Evolutionary conservation across 768 basidiomycete genomes (phyloP), one percentile per base, ranked within the genome.

Genomic region (Podaxis mareebaensis): DNA sequence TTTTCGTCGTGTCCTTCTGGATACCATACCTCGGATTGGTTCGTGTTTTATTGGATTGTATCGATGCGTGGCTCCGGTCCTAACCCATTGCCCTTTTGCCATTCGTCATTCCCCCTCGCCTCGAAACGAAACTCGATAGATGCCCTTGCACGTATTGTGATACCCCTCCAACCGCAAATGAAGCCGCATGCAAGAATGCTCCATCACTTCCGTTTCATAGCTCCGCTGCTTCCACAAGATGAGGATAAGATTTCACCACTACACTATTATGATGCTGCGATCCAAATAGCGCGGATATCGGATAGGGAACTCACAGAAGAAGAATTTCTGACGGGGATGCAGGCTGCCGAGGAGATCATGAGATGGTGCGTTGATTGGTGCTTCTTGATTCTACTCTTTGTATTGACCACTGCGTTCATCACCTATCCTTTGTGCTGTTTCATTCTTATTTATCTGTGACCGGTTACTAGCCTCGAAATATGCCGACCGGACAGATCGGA

Each of bases 161-260:
- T 93, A 64, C 92, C 92, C 30, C 83, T 84, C 40, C 85, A 90
- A 58, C 92, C 91, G 12, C 68, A 76, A 17, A 73, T 90, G 68
- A 88, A 88, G 66, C 90, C 91, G 2, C 87, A 91, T 71, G 81
- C 81, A 3, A 87, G 91, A 66, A 88, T 93, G 88, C 78, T 89
- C 53, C 86, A 91, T 72, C 91, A 93, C 71, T 90, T 92, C 70
- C 87, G 91, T 48, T 91, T 89, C 75, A 82, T 93, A 39, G 74
- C 83, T 3, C 90, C 90, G 0, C 79, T 93, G 61, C 85, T 79
- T 61, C 79, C 73, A 46, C 77, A 71, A 61, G 86, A 90, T 64
- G 85, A 85, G 30, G 82, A 87, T 51, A 86, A 86, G n/a, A 73
- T 90, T 53, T 84, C 90, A 13, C 79, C 85, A 0, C 72, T 93